A percentile compares a stretch with the other conserved stretches of the same genome.
These are phyloP conservation scores for Zoysia matrella DNA, from an alignment of 202 grass and related monocot species.

Conservation along the genomic window DNA sequence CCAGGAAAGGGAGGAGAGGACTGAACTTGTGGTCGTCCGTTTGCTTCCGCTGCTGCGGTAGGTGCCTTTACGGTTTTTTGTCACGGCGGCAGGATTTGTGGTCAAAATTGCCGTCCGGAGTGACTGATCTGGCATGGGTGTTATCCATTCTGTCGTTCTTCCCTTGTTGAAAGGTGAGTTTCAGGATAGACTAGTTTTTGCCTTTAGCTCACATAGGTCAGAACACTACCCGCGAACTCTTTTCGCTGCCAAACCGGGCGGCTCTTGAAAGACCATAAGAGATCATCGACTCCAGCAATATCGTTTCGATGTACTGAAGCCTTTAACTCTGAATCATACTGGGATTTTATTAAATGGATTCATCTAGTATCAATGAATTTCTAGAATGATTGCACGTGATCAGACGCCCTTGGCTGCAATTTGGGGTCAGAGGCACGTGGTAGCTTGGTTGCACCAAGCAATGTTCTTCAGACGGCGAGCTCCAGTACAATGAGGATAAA, in stretches of 20 bases:
- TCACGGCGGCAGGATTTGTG: background rate
- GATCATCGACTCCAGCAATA: no score
- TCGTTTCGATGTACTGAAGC: no score
- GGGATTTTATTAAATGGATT: no score
- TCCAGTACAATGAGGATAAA: background rate
- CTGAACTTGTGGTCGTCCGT: background rate
- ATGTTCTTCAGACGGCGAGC: background rate
- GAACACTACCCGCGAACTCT: background rate
- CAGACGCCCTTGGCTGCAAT: no score
- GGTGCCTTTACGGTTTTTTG: background rate
- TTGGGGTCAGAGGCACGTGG: background rate
- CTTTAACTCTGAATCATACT: no score
- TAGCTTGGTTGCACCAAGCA: background rate
- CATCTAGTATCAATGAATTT: no score
- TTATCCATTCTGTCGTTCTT: background rate
- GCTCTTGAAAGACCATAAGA: no score
- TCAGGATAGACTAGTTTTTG: no score
- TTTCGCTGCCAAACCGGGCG: background rate
- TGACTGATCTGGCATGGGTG: background rate
- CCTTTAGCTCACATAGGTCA: no score
- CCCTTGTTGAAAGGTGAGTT: background rate
- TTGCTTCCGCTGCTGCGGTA: no score
- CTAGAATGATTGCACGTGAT: no score
- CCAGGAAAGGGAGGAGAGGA: background rate
- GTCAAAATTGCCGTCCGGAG: background rate